Conservation (phyloP, 2,329 filamentous ascomycete genomes). For the Ceratocystis diversiconidia region DNA sequence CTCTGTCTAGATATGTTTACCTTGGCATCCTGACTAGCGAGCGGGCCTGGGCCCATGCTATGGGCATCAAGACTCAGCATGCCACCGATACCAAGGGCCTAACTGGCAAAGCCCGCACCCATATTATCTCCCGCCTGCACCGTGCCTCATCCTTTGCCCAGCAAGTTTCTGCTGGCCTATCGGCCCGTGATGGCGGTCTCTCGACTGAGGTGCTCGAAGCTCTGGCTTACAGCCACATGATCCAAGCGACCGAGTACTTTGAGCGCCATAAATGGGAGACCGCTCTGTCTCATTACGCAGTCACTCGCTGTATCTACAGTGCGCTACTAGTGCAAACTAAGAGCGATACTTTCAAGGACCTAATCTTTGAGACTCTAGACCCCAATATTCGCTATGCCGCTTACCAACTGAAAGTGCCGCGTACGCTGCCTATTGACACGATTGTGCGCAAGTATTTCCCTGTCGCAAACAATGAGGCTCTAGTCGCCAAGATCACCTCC, state of each 20-base stretch:
- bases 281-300: slow-evolving; percentile 62
- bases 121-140: slow-evolving; percentile 74
- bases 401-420: slow-evolving; percentile 77
- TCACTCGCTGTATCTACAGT: slow-evolving; percentile 69
- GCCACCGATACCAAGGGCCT: slow-evolving; percentile 68
- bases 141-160: slow-evolving; percentile 64
- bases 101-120: slow-evolving; percentile 62
- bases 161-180: slow-evolving; percentile 51
- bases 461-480: slow-evolving; percentile 37
- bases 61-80: slow-evolving; percentile 80
- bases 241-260: slow-evolving; percentile 65
- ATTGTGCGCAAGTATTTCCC: slow-evolving; percentile 73
- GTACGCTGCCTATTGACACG: slow-evolving; percentile 65
- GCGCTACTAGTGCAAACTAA: slow-evolving; percentile 49
- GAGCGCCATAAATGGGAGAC: slow-evolving; percentile 78
- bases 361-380: slow-evolving; percentile 74
- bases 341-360: slow-evolving; percentile 70
- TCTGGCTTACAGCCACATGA: slow-evolving; percentile 63
- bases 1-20: slow-evolving; percentile 48
- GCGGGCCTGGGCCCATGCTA: slow-evolving; percentile 86
- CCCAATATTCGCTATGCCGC: slow-evolving; percentile 89
- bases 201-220: slow-evolving; percentile 68
- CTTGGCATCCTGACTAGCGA: slow-evolving; percentile 78
- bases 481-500: slow-evolving; percentile 54
- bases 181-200: slow-evolving; percentile 42